Evolutionary conservation across 805 yeast species (phyloP).

Genomic region (Candida golubevii): DNA sequence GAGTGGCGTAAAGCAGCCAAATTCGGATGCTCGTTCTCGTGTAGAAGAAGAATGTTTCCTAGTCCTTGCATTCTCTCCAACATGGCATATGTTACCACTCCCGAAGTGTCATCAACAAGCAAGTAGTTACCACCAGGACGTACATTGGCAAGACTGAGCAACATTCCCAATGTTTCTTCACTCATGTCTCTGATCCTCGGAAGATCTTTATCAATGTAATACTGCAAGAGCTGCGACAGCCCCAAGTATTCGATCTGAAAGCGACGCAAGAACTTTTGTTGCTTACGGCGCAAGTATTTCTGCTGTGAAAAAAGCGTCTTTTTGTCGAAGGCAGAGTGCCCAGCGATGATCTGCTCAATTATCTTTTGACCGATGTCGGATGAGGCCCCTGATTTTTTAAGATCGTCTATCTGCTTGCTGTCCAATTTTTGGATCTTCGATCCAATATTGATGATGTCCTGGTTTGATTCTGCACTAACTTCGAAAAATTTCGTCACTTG

Average conservation of each 20-base stretch:
- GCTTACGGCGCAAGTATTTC: conserved; percentile 86
- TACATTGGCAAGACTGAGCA: conserved; percentile 75
- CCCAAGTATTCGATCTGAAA: conserved; percentile 79
- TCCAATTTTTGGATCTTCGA: conserved; percentile 67
- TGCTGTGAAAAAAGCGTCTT: conserved; percentile 89
- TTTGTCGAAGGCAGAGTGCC: conserved; percentile 82
- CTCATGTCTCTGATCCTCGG: conserved; percentile 73
- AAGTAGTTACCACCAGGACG: conserved; percentile 87
- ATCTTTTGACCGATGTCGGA: conserved; percentile 67
- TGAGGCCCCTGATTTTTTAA: conserved; percentile 68
- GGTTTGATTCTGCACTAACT: conserved; percentile 56
- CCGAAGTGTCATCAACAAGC: conserved; percentile 92
- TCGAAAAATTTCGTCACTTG: conserved; percentile 34
- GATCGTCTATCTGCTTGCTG: conserved; percentile 75
- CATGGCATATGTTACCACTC: conserved; percentile 78
- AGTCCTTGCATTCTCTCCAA: conserved; percentile 87
- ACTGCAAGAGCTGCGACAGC: conserved; percentile 64
- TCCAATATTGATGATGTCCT: conserved; percentile 64
- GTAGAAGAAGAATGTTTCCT: conserved; percentile 63
- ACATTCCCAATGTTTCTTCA: conserved; percentile 74
- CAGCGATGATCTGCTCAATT: conserved; percentile 74
- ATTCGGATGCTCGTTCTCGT: conserved; percentile 93
- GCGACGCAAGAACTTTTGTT: conserved; percentile 81
- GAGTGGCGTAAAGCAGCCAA: conserved; percentile 64
- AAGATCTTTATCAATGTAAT: conserved; percentile 73